Conservation (phyloP, 1,139 yeast genomes). For the Yamadazyma epiphylla region DNA sequence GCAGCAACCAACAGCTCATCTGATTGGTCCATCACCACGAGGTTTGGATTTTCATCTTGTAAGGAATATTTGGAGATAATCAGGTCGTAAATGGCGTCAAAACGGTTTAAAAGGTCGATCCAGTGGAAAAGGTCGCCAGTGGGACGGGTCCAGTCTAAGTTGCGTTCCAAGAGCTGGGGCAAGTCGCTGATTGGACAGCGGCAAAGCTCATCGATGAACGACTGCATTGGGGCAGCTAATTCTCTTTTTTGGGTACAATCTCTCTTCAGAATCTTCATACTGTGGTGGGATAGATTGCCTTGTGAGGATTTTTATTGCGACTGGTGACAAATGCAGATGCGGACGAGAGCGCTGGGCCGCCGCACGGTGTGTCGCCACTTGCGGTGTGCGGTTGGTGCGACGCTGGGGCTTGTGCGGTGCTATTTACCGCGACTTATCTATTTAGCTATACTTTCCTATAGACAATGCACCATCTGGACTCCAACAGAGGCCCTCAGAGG, state of each 20-base stretch:
- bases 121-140: constrained; percentile 74
- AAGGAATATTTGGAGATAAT: constrained; percentile 55
- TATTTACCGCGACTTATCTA: too few species aligned
- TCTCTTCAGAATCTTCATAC: constrained; percentile 32
- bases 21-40: constrained; percentile 38
- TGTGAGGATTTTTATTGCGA: too few species aligned
- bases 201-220: constrained; percentile 33
- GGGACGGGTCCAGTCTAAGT: constrained; percentile 58
- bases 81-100: constrained; percentile 62
- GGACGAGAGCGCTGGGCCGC: too few species aligned
- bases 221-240: constrained; percentile 31
- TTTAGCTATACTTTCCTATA: too few species aligned
- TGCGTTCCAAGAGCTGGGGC: constrained; percentile 22
- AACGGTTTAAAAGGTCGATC: constrained; percentile 70
- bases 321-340: too few species aligned
- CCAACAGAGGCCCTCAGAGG: too few species aligned
- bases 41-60: constrained; percentile 40
- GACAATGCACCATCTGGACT: too few species aligned
- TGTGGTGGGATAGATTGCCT: not conserved
- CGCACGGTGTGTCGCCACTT: too few species aligned
- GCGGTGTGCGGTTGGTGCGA: too few species aligned
- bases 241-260: constrained; percentile 31
- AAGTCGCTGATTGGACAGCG: constrained; percentile 28
- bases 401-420: too few species aligned
- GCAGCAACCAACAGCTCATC: constrained; percentile 50